A percentile compares a stretch with the other conserved stretches of the same genome.
phyloP scores from a whole-genome alignment of 352 stramenopile genomes.

The Halophytophthora polymorphica region DNA sequence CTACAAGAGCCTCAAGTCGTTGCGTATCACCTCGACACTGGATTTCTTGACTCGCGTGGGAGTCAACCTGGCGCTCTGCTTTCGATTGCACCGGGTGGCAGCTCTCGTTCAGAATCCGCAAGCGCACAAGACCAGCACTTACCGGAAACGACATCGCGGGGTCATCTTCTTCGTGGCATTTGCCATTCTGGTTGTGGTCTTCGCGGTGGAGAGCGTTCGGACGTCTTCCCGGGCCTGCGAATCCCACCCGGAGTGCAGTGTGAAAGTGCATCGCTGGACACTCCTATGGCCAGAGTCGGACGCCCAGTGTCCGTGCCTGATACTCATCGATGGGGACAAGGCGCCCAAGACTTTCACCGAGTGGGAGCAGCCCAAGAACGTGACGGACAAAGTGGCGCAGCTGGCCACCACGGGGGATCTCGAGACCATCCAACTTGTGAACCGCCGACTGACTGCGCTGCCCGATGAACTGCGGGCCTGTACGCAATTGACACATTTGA shows the following conservation, averaged over 20 bases:
- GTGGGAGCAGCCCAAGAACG: conserved; percentile 7
- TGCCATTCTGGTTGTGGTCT: background rate
- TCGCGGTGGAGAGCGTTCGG: background rate
- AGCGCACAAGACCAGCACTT: background rate
- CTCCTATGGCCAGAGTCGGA: background rate
- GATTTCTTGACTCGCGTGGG: conserved; percentile 22
- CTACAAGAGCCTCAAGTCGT: conserved; percentile 11
- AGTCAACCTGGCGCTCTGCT: conserved; percentile 14
- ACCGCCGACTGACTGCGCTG: conserved; percentile 8
- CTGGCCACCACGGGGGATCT: conserved; percentile 10
- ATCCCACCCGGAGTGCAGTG: background rate
- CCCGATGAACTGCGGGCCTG: conserved; percentile 14
- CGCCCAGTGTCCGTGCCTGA: conserved; percentile 17
- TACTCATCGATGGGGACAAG: conserved; percentile 15
- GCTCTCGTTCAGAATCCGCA: conserved; percentile 1
- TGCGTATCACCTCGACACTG: conserved; percentile 8
- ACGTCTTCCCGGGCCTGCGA: conserved; percentile 2
- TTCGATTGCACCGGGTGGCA: conserved; percentile 7
- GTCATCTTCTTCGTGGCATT: background rate
- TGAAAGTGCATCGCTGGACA: conserved; percentile 12
- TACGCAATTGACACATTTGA: conserved; percentile 3
- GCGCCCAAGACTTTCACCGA: conserved; percentile 5
- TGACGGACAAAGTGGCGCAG: conserved; percentile 13
- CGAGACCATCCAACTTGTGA: conserved; percentile 11
- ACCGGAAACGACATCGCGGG: background rate